Evolutionary conservation across 2,329 filamentous ascomycete species (phyloP).

Genomic region (Sphaerulina musiva): DNA sequence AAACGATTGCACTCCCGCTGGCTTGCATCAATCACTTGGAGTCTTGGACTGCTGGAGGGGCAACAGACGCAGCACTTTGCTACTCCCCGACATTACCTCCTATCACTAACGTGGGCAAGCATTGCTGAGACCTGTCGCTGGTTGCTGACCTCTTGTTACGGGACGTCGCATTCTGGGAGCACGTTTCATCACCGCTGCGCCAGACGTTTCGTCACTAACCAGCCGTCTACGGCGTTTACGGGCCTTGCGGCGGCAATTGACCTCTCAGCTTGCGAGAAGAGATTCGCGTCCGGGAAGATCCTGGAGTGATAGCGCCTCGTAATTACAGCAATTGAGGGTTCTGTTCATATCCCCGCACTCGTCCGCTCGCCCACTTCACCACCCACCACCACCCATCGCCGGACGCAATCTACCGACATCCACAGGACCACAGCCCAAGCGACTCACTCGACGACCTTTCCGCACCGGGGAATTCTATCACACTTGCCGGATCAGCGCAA

Average conservation of each 20-base stretch:
- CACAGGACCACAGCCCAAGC: neutral
- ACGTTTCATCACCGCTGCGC: neutral
- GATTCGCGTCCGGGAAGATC: slow-evolving; percentile 8
- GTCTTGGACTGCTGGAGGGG: slow-evolving; percentile 6
- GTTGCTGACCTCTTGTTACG: neutral
- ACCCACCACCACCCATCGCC: neutral
- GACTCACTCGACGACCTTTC: slow-evolving; percentile 1
- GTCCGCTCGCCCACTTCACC: neutral
- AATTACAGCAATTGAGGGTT: slow-evolving; percentile 10
- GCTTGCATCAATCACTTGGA: slow-evolving; percentile 2
- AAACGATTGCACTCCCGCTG: slow-evolving; percentile 12
- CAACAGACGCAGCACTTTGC: slow-evolving; percentile 2
- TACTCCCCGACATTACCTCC: slow-evolving; percentile 1
- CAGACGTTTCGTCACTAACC: slow-evolving; percentile 9
- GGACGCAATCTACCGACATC: neutral
- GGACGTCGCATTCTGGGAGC: slow-evolving; percentile 3
- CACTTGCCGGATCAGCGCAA: slow-evolving; percentile 1
- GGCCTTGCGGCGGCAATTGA: slow-evolving; percentile 5
- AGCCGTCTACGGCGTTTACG: slow-evolving; percentile 10
- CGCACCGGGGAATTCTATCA: slow-evolving; percentile 10
- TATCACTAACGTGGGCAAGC: slow-evolving; percentile 3
- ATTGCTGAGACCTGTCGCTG: slow-evolving; percentile 1
- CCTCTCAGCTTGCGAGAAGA: slow-evolving; percentile 4
- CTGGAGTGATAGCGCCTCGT: slow-evolving; percentile 13
- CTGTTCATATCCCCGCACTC: slow-evolving; percentile 1